Evolutionary conservation across 768 basidiomycete species (phyloP).

Genomic region (Pulveroboletus frians): DNA sequence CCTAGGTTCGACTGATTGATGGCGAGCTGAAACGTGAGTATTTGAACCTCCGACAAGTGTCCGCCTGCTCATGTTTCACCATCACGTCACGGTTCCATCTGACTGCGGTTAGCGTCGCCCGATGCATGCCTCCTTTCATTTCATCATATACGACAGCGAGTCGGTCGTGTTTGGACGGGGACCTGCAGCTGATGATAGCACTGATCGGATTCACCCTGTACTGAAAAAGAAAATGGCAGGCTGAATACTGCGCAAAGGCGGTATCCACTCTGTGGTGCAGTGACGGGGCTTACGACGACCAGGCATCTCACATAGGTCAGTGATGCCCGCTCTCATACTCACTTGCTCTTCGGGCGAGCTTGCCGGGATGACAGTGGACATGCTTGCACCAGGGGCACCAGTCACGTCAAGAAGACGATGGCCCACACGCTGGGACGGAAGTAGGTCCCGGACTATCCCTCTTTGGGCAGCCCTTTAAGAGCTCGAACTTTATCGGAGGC

Average conservation of each 20-base stretch:
- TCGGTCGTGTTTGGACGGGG: neutral
- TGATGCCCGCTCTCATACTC: neutral
- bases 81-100: neutral
- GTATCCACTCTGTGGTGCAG: too few relatives aligned
- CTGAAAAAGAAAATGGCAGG: neutral
- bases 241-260: too few relatives aligned
- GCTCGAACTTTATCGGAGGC: too few relatives aligned
- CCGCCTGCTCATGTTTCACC: neutral
- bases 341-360: too few relatives aligned
- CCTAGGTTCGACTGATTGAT: too few relatives aligned
- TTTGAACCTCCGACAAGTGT: neutral
- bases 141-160: neutral
- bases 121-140: neutral
- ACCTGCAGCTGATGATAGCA: neutral
- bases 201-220: neutral
- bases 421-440: neutral
- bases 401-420: neutral
- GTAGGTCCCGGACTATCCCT: too few relatives aligned
- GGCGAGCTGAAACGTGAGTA: too few relatives aligned
- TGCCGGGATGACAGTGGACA: neutral
- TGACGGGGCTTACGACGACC: neutral
- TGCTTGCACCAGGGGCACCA: neutral
- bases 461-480: too few relatives aligned
- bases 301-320: conserved; percentile 12
- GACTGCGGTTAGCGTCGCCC: neutral